Conservation (phyloP, 2,329 filamentous ascomycete genomes). For the Allantophomopsis cytisporea region DNA sequence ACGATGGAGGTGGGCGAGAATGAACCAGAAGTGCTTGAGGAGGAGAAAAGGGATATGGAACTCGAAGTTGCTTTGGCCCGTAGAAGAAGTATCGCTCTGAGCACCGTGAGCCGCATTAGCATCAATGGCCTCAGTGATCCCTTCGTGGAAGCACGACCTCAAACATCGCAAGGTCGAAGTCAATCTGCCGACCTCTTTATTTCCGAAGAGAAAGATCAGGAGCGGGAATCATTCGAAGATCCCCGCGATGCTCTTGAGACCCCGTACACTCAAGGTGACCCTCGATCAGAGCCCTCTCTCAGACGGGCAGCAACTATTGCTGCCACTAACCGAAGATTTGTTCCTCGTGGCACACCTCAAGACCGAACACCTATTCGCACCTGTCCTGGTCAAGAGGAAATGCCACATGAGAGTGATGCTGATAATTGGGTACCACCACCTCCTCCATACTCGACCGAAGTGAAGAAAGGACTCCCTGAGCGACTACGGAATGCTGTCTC, state of each 20-base stretch:
- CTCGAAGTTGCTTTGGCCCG: conserved; percentile 70
- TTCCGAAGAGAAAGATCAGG: conserved; percentile 7
- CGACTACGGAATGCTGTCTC: conserved; percentile 18
- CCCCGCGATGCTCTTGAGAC: conserved; percentile 45
- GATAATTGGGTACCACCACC: conserved; percentile 83
- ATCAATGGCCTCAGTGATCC: background rate
- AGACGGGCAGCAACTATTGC: conserved; percentile 66
- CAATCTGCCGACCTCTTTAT: conserved; percentile 3
- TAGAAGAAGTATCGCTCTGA: conserved; percentile 49
- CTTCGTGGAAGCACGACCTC: background rate
- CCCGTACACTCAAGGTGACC: conserved; percentile 60
- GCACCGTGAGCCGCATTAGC: background rate
- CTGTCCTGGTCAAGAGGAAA: conserved; percentile 55
- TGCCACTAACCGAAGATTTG: conserved; percentile 54
- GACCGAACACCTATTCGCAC: conserved; percentile 49
- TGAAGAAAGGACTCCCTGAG: conserved; percentile 20
- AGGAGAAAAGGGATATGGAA: conserved; percentile 61
- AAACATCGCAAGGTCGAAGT: conserved; percentile 3
- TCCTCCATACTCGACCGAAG: conserved; percentile 61
- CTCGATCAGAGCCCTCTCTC: conserved; percentile 55
- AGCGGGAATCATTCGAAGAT: conserved; percentile 13
- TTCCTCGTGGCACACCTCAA: conserved; percentile 40
- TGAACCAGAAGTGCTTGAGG: conserved; percentile 55
- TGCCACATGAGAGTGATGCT: conserved; percentile 76
- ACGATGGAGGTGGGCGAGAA: conserved; percentile 63